Percentiles rank a stretch among this genome's conserved stretches.
Evolutionary conservation across 441 rosid genomes (phyloP).

Genomic region (Croton laevigatus): DNA sequence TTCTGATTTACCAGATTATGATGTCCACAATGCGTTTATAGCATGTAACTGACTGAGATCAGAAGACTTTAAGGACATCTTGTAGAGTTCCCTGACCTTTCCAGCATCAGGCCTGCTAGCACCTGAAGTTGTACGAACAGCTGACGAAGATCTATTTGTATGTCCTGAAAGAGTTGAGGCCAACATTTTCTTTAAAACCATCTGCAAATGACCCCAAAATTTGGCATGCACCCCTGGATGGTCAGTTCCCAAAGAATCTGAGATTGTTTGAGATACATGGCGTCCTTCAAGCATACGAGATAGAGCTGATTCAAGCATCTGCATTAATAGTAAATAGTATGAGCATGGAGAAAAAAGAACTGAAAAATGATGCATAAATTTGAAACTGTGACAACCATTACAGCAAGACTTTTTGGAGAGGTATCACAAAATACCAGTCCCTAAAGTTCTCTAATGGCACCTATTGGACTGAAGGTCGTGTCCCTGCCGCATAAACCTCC

Average conservation of each 20-base stretch:
- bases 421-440: too few species aligned
- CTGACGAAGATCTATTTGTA: constrained; percentile 35
- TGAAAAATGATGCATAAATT: background rate
- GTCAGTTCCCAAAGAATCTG: constrained; percentile 38
- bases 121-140: constrained; percentile 29
- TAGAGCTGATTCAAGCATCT: constrained; percentile 83
- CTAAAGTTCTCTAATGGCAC: background rate
- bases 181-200: constrained; percentile 64
- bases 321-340: constrained; percentile 15
- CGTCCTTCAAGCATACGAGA: constrained; percentile 71
- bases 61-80: constrained; percentile 59
- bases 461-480: too few species aligned
- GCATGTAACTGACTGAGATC: constrained; percentile 47
- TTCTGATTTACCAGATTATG: constrained; percentile 11
- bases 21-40: constrained; percentile 66
- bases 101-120: constrained; percentile 41
- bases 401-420: background rate
- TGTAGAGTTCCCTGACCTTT: constrained; percentile 78
- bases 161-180: constrained; percentile 38
- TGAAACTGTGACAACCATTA: background rate
- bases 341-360: background rate
- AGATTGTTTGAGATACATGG: constrained; percentile 32
- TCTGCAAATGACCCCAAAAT: constrained; percentile 76
- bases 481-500: background rate
- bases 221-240: constrained; percentile 46